These are phyloP conservation scores for Zygosaccharomyces bailii DNA, from an alignment of 805 yeast genomes.

Conservation along the genomic window DNA sequence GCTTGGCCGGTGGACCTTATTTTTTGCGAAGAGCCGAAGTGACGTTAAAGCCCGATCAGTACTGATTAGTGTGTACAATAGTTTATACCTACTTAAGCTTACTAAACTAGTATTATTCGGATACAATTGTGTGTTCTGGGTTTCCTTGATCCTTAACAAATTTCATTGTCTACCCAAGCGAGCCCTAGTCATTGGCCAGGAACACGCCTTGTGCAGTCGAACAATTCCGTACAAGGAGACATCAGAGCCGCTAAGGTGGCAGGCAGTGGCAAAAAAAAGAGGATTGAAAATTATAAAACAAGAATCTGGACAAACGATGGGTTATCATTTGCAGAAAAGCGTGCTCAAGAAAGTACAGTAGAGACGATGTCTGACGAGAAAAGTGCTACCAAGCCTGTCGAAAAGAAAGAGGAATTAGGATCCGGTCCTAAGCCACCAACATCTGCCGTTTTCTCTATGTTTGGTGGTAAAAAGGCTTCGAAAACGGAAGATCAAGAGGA, in stretches of 20 bases:
- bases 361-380: conserved; percentile 25
- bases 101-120: not conserved
- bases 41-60: not conserved
- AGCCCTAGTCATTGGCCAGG: no score
- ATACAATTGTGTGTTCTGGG: no score
- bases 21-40: not conserved
- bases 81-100: not conserved
- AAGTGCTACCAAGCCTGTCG: conserved; percentile 19
- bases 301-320: not conserved
- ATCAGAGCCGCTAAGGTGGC: conserved; percentile 9
- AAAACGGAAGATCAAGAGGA: conserved; percentile 43
- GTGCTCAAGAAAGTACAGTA: not conserved
- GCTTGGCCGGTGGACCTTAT: not conserved
- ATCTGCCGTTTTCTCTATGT: conserved; percentile 86
- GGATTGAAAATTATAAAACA: not conserved
- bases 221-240: not conserved
- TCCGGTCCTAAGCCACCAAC: conserved; percentile 55
- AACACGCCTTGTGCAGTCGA: no score
- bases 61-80: no score
- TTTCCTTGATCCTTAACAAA: no score
- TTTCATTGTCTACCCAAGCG: no score
- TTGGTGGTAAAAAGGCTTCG: conserved; percentile 83
- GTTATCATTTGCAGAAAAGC: not conserved
- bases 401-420: conserved; percentile 29
- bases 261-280: conserved; percentile 6